A percentile compares a stretch with the other conserved stretches of the same genome.
Conservation (phyloP, 2,329 filamentous ascomycete genomes). For the Botrytis deweyae region DNA sequence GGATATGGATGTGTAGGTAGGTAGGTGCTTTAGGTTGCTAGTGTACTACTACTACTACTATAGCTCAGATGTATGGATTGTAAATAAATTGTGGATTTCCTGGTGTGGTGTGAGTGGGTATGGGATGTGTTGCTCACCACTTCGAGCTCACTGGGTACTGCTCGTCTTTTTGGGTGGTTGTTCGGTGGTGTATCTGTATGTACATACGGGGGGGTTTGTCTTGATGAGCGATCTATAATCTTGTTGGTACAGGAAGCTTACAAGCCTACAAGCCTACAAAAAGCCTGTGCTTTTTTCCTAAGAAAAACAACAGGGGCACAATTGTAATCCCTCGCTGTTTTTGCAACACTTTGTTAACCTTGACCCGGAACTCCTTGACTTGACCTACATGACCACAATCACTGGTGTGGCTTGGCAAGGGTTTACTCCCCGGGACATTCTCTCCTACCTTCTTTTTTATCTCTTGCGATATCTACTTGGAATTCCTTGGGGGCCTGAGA, state of each 20-base stretch:
- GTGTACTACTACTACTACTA: slow-evolving; percentile 2
- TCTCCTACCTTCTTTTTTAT: neutral
- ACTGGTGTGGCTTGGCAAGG: slow-evolving; percentile 26
- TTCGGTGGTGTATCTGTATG: slow-evolving; percentile 7
- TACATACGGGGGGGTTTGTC: slow-evolving; percentile 5
- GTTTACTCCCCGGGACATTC: slow-evolving; percentile 5
- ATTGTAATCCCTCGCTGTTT: slow-evolving; percentile 16
- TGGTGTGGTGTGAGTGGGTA: slow-evolving; percentile 8
- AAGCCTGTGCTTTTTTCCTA: slow-evolving; percentile 15
- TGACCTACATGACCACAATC: slow-evolving; percentile 8
- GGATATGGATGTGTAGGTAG: slow-evolving; percentile 14
- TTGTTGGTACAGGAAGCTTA: slow-evolving; percentile 17
- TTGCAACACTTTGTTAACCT: neutral
- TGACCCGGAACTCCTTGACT: slow-evolving; percentile 14
- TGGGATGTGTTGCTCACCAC: slow-evolving; percentile 7
- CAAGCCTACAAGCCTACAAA: slow-evolving; percentile 10
- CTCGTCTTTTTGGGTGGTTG: slow-evolving; percentile 5
- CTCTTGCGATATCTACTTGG: slow-evolving; percentile 1
- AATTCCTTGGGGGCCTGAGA: slow-evolving; percentile 17
- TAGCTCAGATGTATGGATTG: slow-evolving; percentile 8
- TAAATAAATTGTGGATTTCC: slow-evolving; percentile 24
- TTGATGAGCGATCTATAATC: slow-evolving; percentile 20
- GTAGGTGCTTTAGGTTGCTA: slow-evolving; percentile 30
- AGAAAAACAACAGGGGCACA: neutral
- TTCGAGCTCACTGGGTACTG: neutral